Evolutionary conservation across 306 rosid genomes (phyloP), one percentile per base, ranked within the genome.

Genomic region (Trifolium subterraneum): DNA sequence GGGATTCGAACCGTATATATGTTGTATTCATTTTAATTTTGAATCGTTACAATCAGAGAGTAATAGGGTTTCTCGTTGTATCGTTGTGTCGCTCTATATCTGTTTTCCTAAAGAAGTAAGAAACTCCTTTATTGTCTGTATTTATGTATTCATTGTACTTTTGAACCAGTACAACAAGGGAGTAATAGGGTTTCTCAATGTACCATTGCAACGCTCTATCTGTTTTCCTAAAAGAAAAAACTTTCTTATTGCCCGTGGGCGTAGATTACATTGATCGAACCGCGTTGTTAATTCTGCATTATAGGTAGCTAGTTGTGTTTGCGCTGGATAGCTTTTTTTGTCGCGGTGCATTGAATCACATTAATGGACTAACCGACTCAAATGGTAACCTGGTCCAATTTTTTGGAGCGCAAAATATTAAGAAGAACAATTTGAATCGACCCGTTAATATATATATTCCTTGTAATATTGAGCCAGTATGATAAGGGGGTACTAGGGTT

Each of bases 231-330:
- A 14, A 60, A 29, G 42, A 29, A 60, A 20, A 60, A 15, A 29
- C 22, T 33, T 19, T 60, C 41, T 31, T 8, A 29, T 15, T 31
- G 19, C 5, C 12, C 22, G 3, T 15, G 19, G 39, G 15, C 10
- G 12, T 29, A 14, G 11, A 38, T 14, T 8, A 27, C 65, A 59
- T 15, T 29, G 65, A 15, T 22, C 22, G 4, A 60, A 14, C 41
- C 65, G 8, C 8, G 41, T 15, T 20, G 14, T 61, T 50, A 29
- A 20, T 52, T 18, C 6, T n/a, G 19, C 14, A 27, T 47, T 35
- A 11, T 33, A 8, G 48, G 18, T 20, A 42, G 42, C 56, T 64
- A 41, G 19, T 33, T 69, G 75, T 71, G 61, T 62, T 42, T 72
- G 75, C 19, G 27, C 22, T 10, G 36, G 6, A 35, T 62, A 62